Percentiles rank a stretch among this genome's conserved stretches.
Conservation (phyloP, 2,329 filamentous ascomycete species). For the Venturia effusa region DNA sequence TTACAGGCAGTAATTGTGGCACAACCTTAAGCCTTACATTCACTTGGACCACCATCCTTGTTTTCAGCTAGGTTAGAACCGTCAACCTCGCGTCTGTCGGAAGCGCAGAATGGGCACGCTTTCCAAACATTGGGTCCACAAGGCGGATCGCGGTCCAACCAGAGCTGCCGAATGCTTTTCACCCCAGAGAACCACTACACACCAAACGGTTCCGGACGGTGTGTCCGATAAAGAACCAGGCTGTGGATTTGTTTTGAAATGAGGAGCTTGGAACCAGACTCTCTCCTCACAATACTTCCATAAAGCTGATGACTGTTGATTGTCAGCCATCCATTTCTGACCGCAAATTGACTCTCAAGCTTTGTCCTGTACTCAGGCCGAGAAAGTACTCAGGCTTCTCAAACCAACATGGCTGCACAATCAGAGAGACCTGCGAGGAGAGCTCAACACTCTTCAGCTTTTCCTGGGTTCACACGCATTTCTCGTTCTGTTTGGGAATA, state of each 20-base stretch:
- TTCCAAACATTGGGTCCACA: background rate
- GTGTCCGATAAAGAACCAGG: background rate
- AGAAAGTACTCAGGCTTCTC: too few relatives aligned
- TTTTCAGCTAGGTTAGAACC: background rate
- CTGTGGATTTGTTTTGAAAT: background rate
- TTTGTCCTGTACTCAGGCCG: too few relatives aligned
- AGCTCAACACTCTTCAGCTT: background rate
- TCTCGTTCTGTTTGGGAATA: background rate
- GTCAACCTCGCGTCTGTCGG: background rate
- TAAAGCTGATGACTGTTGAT: too few relatives aligned
- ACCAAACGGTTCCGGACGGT: background rate
- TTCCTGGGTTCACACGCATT: background rate
- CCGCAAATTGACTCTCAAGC: too few relatives aligned
- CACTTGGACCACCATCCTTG: background rate
- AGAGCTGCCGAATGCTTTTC: too few relatives aligned
- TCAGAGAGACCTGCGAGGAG: background rate
- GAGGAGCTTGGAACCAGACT: too few relatives aligned
- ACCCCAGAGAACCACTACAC: too few relatives aligned
- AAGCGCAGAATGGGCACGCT: background rate
- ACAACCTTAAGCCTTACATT: background rate
- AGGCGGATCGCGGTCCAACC: background rate
- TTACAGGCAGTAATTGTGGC: background rate
- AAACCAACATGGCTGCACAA: background rate
- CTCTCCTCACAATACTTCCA: too few relatives aligned
- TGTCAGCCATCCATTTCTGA: too few relatives aligned